Percentiles rank a stretch among this genome's conserved stretches.
Conservation (phyloP, 192 early-diverging fungal genomes). For the Entomortierella chlamydospora region DNA sequence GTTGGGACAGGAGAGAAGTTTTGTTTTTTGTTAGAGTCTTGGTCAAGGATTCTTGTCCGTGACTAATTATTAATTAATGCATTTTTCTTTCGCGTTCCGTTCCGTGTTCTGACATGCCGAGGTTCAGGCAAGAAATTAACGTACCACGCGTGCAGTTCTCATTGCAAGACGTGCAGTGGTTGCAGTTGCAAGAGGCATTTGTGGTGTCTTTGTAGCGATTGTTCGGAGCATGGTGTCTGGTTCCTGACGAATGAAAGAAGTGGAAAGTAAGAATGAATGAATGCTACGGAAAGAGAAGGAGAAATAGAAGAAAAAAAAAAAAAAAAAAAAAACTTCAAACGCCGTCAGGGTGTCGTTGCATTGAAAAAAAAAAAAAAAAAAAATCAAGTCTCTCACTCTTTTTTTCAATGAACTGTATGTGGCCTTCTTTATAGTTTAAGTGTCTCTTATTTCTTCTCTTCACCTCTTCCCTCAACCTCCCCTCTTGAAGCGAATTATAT, state of each 20-base stretch:
- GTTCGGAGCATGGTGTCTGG: slow-evolving; percentile 25
- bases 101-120: background rate
- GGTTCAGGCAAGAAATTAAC: no score
- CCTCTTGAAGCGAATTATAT: background rate
- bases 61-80: no score
- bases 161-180: background rate
- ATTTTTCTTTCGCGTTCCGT: background rate
- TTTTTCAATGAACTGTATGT: no score
- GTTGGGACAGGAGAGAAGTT: background rate
- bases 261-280: no score
- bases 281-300: no score
- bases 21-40: background rate
- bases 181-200: slow-evolving; percentile 8
- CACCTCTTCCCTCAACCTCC: background rate
- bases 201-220: slow-evolving; percentile 7
- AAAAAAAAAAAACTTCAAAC: background rate
- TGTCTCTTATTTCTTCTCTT: background rate
- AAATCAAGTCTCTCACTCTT: no score
- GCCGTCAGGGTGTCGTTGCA: background rate
- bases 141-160: slow-evolving; percentile 20
- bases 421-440: background rate
- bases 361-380: background rate
- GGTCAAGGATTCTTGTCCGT: no score
- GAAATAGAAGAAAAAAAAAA: background rate
- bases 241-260: no score